Conservation (phyloP, 768 basidiomycete species). For the Daedaleopsis sinensis region DNA sequence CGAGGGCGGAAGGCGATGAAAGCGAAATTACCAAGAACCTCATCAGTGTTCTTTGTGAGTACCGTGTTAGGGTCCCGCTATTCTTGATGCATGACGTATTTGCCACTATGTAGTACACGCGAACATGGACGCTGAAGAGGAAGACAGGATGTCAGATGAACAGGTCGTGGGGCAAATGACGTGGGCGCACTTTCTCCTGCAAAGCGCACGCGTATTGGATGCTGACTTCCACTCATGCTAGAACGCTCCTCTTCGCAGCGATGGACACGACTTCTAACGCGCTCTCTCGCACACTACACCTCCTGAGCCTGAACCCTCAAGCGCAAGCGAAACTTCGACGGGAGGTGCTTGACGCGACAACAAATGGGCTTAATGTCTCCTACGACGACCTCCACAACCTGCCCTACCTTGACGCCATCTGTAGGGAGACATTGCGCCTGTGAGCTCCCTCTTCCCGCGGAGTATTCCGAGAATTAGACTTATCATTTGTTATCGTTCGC, state of each 20-base stretch:
- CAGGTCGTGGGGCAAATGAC: conserved; percentile 45
- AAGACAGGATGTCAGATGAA: conserved; percentile 29
- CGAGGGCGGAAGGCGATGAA: too few species aligned
- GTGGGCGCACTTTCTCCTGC: conserved; percentile 13
- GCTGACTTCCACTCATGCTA: background rate
- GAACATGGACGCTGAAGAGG: conserved; percentile 36
- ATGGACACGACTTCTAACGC: conserved; percentile 31
- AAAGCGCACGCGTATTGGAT: background rate
- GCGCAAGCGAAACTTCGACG: conserved; percentile 37
- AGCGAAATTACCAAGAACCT: too few species aligned
- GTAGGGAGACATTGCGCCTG: conserved; percentile 59
- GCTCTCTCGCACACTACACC: conserved; percentile 19
- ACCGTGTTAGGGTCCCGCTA: background rate
- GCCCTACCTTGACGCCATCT: conserved; percentile 65
- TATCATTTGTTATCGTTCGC: background rate
- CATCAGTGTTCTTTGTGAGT: background rate
- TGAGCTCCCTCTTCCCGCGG: conserved; percentile 43
- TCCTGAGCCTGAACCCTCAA: conserved; percentile 32
- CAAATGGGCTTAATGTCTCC: conserved; percentile 35
- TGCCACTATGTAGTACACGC: conserved; percentile 38
- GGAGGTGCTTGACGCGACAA: conserved; percentile 14
- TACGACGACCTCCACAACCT: conserved; percentile 30
- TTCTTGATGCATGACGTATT: too few species aligned
- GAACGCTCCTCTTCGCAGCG: conserved; percentile 29
- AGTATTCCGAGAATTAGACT: background rate